A percentile compares a stretch with the other conserved stretches of the same genome.
phyloP scores from a whole-genome alignment of 805 yeast genomes.

The Candida glaebosa region DNA sequence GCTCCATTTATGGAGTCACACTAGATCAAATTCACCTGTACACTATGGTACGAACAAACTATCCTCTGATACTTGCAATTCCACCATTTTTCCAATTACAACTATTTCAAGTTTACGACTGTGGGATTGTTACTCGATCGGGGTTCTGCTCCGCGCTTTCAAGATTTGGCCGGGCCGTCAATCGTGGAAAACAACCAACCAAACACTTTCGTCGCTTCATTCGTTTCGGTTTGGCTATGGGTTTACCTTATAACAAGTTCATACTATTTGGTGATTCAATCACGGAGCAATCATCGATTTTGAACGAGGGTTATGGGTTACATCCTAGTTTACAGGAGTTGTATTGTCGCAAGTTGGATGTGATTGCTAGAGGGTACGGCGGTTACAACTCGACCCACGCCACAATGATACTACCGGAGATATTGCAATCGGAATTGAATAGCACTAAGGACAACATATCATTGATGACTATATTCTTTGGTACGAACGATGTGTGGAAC shows the following conservation, averaged over 20 bases:
- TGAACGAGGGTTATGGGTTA: constrained; percentile 37
- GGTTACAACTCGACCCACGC: constrained; percentile 76
- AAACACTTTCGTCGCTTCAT: too few species aligned
- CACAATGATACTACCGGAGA: constrained; percentile 28
- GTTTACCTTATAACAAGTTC: constrained; percentile 35
- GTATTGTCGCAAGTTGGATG: constrained; percentile 62
- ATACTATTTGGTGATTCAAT: constrained; percentile 71
- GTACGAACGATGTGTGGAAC: constrained; percentile 63
- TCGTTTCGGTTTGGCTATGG: background rate
- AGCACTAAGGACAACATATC: constrained; percentile 24
- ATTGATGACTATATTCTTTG: constrained; percentile 64
- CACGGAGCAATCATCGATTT: constrained; percentile 51
- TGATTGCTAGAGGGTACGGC: constrained; percentile 68
- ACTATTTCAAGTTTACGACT: too few species aligned
- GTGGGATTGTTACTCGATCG: background rate
- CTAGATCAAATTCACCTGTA: too few species aligned
- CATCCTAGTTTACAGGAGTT: constrained; percentile 46
- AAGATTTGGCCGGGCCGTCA: too few species aligned
- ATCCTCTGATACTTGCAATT: too few species aligned
- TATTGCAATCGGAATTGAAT: constrained; percentile 42
- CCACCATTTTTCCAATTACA: too few species aligned
- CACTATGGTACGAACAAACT: too few species aligned
- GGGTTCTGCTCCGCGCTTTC: background rate
- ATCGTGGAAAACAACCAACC: too few species aligned
- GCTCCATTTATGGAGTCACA: too few species aligned